A percentile compares a stretch with the other conserved stretches of the same genome.
These are phyloP conservation scores for Lipomyces kockii DNA, from an alignment of 805 yeast genomes.

Conservation along the genomic window DNA sequence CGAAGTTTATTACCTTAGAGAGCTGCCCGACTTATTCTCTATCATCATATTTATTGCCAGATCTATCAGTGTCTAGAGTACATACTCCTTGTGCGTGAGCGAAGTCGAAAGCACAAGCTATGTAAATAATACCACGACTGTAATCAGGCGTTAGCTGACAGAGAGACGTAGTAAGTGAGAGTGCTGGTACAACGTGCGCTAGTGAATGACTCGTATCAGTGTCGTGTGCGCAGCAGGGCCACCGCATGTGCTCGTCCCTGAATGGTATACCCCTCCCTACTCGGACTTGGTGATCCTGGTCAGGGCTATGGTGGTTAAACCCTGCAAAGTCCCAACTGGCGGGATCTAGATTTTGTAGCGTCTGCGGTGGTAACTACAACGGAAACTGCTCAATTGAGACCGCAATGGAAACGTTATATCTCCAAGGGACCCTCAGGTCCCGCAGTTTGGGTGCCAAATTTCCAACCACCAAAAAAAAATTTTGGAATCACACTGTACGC, in stretches of 20 bases:
- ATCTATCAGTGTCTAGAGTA: not conserved
- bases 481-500: constrained; percentile 6
- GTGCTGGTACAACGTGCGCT: not conserved
- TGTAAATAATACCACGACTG: not conserved
- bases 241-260: too few relatives aligned
- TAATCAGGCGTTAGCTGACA: not conserved
- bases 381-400: not conserved
- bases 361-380: not conserved
- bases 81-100: not conserved
- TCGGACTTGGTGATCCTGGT: not conserved
- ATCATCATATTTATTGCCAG: not conserved
- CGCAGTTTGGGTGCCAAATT: constrained; percentile 8
- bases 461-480: constrained; percentile 28
- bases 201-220: not conserved
- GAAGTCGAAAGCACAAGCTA: too few relatives aligned
- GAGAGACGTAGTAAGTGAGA: not conserved
- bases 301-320: not conserved
- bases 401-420: not conserved
- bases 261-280: not conserved
- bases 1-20: not conserved
- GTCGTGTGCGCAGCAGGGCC: too few relatives aligned
- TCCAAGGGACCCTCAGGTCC: not conserved
- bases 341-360: not conserved
- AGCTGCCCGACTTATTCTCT: not conserved
- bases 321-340: not conserved